Evolutionary conservation across 495 filamentous ascomycete species (phyloP), one percentile per base, ranked within the genome.

Genomic region (Penicillium waksmanii): DNA sequence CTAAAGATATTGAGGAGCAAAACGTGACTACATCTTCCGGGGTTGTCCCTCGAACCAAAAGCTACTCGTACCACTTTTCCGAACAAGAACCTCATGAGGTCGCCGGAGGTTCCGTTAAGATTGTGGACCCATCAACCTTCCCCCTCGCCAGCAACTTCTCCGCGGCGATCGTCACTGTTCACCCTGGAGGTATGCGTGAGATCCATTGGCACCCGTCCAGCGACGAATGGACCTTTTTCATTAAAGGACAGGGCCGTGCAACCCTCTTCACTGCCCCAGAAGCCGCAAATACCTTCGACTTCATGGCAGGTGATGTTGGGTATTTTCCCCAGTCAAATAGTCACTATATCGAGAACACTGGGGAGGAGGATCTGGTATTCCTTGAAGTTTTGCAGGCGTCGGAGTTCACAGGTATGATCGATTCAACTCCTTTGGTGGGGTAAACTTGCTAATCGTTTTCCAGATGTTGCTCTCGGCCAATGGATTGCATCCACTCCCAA

Each of bases 161-260:
- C 1, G 83, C 84, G 0, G 87, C 87, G 0, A 65, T 89, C 0
- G 85, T 90, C 0, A 86, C 83, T 1, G 81, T 93, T 17, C 76
- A 85, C 42, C 88, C 89, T 0, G 88, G 88, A 42, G 87, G 85
- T 1, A 83, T 93, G 82, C 83, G 90, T 3, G 90, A 93, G 67
- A 83, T 93, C 43, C 89, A 93, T 72, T 93, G 90, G 89, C 89
- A 92, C 61, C 86, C 87, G 0, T 82, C 79, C 9, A 84, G 83
- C 21, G 89, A 92, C 69, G 89, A 92, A 64, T 93, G 88, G 89
- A 83, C 81, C 2, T 93, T 88, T 73, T 92, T 92, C 75, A 82
- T 92, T 48, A 69, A 81, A 27, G 89, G 90, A 0, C 78, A 79
- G 0, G 90, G 82, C 0, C 81, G 90, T 4, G 86, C 89, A 13